A percentile compares a stretch with the other conserved stretches of the same genome.
These are phyloP conservation scores for Eutrema salsugineum DNA, from an alignment of 441 rosid genomes.

Conservation along the genomic window DNA sequence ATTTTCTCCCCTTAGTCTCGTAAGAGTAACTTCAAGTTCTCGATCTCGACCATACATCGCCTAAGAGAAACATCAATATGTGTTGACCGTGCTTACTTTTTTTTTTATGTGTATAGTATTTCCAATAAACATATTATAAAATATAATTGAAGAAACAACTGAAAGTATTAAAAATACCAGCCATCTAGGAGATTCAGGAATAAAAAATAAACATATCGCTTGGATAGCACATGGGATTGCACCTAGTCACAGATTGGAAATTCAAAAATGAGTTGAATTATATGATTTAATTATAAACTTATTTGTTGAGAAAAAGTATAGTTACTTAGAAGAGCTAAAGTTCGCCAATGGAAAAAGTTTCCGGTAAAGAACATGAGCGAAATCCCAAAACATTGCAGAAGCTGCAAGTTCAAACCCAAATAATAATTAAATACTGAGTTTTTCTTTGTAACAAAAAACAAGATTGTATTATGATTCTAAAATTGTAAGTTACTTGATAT, in stretches of 20 bases:
- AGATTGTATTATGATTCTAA: neutral
- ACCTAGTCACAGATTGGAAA: slow-evolving; percentile 27
- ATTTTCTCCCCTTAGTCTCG: slow-evolving; percentile 39
- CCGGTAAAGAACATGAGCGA: slow-evolving; percentile 40
- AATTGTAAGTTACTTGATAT: neutral
- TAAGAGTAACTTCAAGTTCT: slow-evolving; percentile 43
- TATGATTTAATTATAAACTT: neutral
- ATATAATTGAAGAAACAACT: neutral
- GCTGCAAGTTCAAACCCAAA: slow-evolving; percentile 27
- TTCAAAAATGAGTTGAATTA: neutral
- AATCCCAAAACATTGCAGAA: slow-evolving; percentile 39
- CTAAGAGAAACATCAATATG: slow-evolving; percentile 22
- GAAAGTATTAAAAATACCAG: slow-evolving; percentile 34
- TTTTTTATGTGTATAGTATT: neutral
- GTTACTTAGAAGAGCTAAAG: slow-evolving; percentile 43
- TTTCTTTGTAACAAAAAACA: too few species aligned
- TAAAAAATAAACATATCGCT: slow-evolving; percentile 44
- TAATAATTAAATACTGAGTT: neutral
- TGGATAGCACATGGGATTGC: slow-evolving; percentile 42
- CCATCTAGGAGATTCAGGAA: slow-evolving; percentile 78
- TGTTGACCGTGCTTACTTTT: neutral
- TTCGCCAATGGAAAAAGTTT: slow-evolving; percentile 42
- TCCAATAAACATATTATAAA: neutral
- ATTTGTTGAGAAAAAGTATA: neutral
- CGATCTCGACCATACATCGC: slow-evolving; percentile 42